phyloP scores from a whole-genome alignment of 768 basidiomycete species.

The Pisolithus sp. region DNA sequence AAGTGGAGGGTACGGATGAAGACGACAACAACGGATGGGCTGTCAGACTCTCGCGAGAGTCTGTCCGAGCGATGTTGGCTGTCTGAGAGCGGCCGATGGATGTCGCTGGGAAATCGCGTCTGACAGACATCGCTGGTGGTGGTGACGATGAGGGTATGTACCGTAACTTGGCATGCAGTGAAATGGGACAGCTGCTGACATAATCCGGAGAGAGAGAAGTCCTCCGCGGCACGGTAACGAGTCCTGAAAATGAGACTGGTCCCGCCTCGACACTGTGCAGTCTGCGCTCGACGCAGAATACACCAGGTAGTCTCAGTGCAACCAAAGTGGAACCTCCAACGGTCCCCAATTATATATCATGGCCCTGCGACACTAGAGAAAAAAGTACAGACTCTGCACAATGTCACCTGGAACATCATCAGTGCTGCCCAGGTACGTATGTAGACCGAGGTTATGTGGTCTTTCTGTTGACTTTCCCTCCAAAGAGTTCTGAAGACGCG shows the following conservation, averaged over 20 bases:
- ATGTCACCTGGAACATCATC: neutral
- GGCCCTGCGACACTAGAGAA: neutral
- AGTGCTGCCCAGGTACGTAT: neutral
- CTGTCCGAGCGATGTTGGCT: slow-evolving; percentile 32
- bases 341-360: too few species aligned
- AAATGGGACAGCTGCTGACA: too few species aligned
- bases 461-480: neutral
- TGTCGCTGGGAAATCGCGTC: slow-evolving; percentile 43
- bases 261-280: too few species aligned
- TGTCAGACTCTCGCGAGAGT: slow-evolving; percentile 47
- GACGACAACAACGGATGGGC: slow-evolving; percentile 8
- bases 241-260: too few species aligned
- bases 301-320: too few species aligned
- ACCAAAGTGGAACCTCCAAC: too few species aligned
- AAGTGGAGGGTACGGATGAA: slow-evolving; percentile 72
- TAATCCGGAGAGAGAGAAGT: too few species aligned
- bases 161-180: too few species aligned
- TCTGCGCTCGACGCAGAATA: too few species aligned
- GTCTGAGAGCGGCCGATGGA: slow-evolving; percentile 52
- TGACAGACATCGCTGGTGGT: slow-evolving; percentile 26
- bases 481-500: slow-evolving; percentile 6
- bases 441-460: neutral
- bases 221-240: too few species aligned
- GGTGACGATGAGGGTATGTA: too few species aligned
- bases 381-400: neutral